phyloP scores from a whole-genome alignment of 2,329 filamentous ascomycete species.

The Rosellinia necatrix region DNA sequence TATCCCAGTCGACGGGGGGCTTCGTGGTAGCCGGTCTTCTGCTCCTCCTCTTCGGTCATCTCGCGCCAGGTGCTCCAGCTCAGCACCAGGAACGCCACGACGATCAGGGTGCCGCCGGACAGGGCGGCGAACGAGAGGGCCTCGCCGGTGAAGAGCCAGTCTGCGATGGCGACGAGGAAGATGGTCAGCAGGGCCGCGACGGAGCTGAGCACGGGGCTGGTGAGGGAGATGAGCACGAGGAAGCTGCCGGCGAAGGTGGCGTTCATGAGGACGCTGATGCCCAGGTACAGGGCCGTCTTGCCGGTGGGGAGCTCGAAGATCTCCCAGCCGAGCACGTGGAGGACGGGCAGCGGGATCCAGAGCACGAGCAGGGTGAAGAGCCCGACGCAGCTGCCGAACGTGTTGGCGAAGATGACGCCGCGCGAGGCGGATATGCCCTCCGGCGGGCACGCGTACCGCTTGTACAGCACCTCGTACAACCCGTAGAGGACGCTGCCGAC shows the following conservation, averaged over 20 bases:
- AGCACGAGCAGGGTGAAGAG: slow-evolving; percentile 82
- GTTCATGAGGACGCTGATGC: slow-evolving; percentile 82
- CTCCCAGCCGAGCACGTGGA: slow-evolving; percentile 81
- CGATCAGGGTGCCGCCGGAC: slow-evolving; percentile 82
- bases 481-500: slow-evolving; percentile 90
- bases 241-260: slow-evolving; percentile 92
- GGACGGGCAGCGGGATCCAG: slow-evolving; percentile 87
- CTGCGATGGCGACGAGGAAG: slow-evolving; percentile 90
- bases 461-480: slow-evolving; percentile 96
- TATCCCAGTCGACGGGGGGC: slow-evolving; percentile 21
- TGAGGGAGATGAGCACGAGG: slow-evolving; percentile 89
- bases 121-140: slow-evolving; percentile 77
- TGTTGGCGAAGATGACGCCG: slow-evolving; percentile 95
- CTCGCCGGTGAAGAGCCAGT: slow-evolving; percentile 83
- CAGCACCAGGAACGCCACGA: slow-evolving; percentile 82
- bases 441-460: slow-evolving; percentile 88
- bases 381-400: slow-evolving; percentile 87
- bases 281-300: slow-evolving; percentile 77
- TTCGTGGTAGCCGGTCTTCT: slow-evolving; percentile 13
- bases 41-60: slow-evolving; percentile 73
- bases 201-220: slow-evolving; percentile 87
- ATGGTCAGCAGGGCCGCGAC: slow-evolving; percentile 95
- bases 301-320: slow-evolving; percentile 80
- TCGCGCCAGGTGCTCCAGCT: slow-evolving; percentile 93
- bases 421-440: slow-evolving; percentile 82